Percentiles rank a stretch among this genome's conserved stretches.
phyloP scores from a whole-genome alignment of 2,329 filamentous ascomycete species.

The Nothopassalora personata region DNA sequence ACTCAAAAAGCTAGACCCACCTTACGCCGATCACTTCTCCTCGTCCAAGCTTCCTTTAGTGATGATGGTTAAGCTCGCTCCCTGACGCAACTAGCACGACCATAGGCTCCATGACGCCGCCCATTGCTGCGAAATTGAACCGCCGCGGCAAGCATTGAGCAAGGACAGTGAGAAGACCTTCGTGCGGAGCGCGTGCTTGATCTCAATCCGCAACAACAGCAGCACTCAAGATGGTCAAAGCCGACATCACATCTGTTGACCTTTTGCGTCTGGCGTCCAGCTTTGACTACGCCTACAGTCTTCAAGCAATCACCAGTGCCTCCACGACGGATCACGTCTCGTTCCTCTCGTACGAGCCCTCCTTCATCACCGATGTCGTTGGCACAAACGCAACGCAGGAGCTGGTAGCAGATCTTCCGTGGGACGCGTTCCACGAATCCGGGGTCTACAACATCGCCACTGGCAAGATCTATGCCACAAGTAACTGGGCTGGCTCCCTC shows the following conservation, averaged over 20 bases:
- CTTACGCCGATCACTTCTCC: neutral
- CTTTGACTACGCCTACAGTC: slow-evolving; percentile 28
- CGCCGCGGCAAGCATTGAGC: slow-evolving; percentile 10
- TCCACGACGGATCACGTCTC: slow-evolving; percentile 27
- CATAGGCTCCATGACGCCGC: slow-evolving; percentile 4
- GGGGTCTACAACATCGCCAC: slow-evolving; percentile 33
- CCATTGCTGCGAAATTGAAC: slow-evolving; percentile 5
- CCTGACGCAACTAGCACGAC: neutral
- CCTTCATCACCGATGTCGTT: slow-evolving; percentile 29
- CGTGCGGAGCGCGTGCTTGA: neutral
- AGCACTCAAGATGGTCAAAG: slow-evolving; percentile 25
- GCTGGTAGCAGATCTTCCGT: slow-evolving; percentile 24
- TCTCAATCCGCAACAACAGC: neutral
- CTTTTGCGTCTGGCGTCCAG: slow-evolving; percentile 29
- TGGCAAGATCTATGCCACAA: slow-evolving; percentile 40
- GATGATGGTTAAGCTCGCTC: neutral
- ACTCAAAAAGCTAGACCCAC: too few relatives aligned
- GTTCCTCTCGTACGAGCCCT: slow-evolving; percentile 27
- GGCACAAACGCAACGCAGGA: slow-evolving; percentile 28
- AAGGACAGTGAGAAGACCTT: slow-evolving; percentile 9
- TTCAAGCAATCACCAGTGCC: slow-evolving; percentile 26
- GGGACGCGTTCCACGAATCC: slow-evolving; percentile 38
- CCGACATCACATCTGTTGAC: slow-evolving; percentile 30
- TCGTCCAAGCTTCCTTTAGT: neutral
- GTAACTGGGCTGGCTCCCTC: slow-evolving; percentile 34